Evolutionary conservation across 306 rosid species (phyloP), one percentile per base, ranked within the genome.

Genomic region (Phaseolus lunatus): DNA sequence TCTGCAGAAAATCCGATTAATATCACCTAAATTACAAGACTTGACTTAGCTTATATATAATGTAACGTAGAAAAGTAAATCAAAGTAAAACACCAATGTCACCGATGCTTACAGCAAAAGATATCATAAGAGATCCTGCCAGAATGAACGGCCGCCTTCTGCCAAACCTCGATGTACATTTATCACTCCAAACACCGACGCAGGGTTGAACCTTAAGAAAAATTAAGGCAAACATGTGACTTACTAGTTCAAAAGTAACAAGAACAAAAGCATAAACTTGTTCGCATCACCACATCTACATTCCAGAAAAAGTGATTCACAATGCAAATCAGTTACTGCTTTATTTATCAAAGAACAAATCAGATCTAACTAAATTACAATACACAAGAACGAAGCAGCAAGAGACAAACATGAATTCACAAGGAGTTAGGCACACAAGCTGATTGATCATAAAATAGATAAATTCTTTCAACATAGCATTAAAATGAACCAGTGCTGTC

Each of bases 101-200:
- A 53, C 24, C 3, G 47, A 77, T 77, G 77, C 97, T 89, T 86
- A 95, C 99, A 23, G 99, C 88, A 53, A 84, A 72, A 41, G 89
- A 89, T 54, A 95, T 95, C 97, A 95, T 73, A 57, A 95, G 80
- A 79, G 97, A 87, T 47, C 99, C 99, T n/a, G 88, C 92, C 81
- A 95, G 88, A 87, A 95, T 95, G 79, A 92, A 95, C 18, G 99
- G 99, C 43, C 97, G 97, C 59, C 99, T 88, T 83, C 97, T 92
- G 81, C 99, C 99, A 75, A 80, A 88, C 77, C 83, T 95, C 70
- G 96, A 92, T 71, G 90, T 86, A 85, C 99, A 95, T 81, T 88
- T 95, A 81, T 95, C 99, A 80, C 97, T 95, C 99, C 99, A 95
- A 82, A 95, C 91, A 71, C 86, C 86, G 67, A 83, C 86, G 41